A percentile compares a stretch with the other conserved stretches of the same genome.
These are phyloP conservation scores for Cladophialophora immunda DNA, from an alignment of 2,329 filamentous ascomycete species.

Conservation along the genomic window DNA sequence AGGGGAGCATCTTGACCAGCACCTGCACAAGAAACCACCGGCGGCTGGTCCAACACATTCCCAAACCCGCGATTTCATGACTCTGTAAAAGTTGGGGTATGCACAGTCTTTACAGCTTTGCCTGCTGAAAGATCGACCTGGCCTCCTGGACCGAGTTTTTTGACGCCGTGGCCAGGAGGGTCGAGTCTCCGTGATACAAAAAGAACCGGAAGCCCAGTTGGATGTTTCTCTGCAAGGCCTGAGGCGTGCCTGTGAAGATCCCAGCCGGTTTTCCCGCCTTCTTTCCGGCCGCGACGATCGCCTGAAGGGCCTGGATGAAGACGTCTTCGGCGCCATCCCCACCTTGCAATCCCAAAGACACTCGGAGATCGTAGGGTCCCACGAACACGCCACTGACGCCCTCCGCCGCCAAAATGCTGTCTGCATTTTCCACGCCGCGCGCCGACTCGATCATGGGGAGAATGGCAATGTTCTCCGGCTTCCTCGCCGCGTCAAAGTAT, in stretches of 20 bases:
- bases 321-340: slow-evolving; percentile 5
- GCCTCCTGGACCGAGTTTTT: not conserved
- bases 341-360: slow-evolving; percentile 18
- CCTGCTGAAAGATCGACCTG: not conserved
- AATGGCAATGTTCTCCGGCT: not conserved
- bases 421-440: slow-evolving; percentile 19
- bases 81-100: no score
- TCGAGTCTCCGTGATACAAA: not conserved
- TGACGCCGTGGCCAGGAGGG: not conserved
- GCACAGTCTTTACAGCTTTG: not conserved
- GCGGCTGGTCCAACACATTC: no score
- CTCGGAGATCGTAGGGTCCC: slow-evolving; percentile 22
- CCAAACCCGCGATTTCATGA: no score
- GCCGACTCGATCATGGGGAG: slow-evolving; percentile 27
- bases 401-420: slow-evolving; percentile 18
- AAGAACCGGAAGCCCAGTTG: slow-evolving; percentile 1
- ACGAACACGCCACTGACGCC: slow-evolving; percentile 23
- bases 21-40: no score
- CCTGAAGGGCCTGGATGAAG: slow-evolving; percentile 8
- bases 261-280: slow-evolving; percentile 12
- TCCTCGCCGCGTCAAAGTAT: slow-evolving; percentile 12
- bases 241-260: not conserved
- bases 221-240: not conserved
- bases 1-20: no score
- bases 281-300: not conserved